These are phyloP conservation scores for Mycosphaerella sp. DNA, from an alignment of 2,329 filamentous ascomycete genomes.

Conservation along the genomic window DNA sequence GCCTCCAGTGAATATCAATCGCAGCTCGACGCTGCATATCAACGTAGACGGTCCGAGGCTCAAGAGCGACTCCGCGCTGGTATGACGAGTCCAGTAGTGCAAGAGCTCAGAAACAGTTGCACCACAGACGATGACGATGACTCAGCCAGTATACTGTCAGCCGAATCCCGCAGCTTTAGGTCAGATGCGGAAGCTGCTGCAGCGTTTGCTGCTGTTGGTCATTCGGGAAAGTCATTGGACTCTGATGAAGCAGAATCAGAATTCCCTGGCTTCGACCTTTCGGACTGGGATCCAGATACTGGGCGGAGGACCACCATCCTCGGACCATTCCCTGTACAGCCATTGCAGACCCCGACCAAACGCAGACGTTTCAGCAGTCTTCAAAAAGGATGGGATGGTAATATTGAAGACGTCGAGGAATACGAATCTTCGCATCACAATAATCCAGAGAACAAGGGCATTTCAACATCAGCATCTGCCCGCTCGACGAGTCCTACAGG, in stretches of 20 bases:
- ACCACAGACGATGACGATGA: conserved; percentile 20
- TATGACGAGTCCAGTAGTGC: conserved; percentile 14
- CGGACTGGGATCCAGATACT: conserved; percentile 14
- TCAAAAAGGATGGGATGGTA: conserved; percentile 15
- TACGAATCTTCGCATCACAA: background rate
- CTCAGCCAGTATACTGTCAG: conserved; percentile 17
- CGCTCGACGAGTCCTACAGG: conserved; percentile 7
- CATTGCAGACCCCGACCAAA: conserved; percentile 7
- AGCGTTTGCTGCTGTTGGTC: conserved; percentile 2
- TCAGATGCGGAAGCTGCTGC: conserved; percentile 26
- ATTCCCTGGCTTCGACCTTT: conserved; percentile 14
- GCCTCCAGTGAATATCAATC: conserved; percentile 9
- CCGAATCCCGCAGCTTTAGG: conserved; percentile 20
- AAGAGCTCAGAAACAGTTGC: conserved; percentile 10
- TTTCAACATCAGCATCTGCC: conserved; percentile 4
- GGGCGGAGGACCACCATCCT: conserved; percentile 18
- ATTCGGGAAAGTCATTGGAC: background rate
- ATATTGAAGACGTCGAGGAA: conserved; percentile 14
- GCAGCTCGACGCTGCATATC: conserved; percentile 10
- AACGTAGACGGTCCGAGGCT: conserved; percentile 16
- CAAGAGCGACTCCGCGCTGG: conserved; percentile 16
- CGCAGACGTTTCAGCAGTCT: conserved; percentile 18
- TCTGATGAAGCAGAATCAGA: conserved; percentile 9
- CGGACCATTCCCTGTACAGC: conserved; percentile 9
- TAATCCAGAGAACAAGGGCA: background rate